Percentiles rank a stretch among this genome's conserved stretches.
phyloP scores from a whole-genome alignment of 768 basidiomycete species.

The Fomitopsis pulvina region DNA sequence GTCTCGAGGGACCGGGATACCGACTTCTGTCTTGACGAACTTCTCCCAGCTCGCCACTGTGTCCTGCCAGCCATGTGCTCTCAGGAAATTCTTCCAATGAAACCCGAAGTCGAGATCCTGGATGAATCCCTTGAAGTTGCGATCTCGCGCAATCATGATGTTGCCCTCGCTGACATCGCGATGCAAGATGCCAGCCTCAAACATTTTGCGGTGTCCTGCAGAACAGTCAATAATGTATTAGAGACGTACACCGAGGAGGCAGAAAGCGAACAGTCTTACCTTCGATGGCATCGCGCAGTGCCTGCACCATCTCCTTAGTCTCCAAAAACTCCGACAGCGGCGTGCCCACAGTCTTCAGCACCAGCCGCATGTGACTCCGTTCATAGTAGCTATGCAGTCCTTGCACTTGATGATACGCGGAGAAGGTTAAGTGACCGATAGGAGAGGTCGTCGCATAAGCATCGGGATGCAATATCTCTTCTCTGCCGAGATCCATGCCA shows the following conservation, averaged over 20 bases:
- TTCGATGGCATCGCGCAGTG: constrained; percentile 7
- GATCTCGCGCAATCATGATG: constrained; percentile 9
- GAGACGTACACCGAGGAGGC: neutral
- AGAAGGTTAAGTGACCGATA: neutral
- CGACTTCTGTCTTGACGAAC: too few relatives aligned
- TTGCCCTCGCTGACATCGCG: constrained; percentile 14
- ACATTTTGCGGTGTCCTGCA: constrained; percentile 4
- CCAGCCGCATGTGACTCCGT: constrained; percentile 10
- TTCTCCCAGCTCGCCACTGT: too few relatives aligned
- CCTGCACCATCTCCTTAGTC: constrained; percentile 4
- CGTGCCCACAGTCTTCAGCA: constrained; percentile 4
- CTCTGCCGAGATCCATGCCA: neutral
- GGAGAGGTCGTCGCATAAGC: too few relatives aligned
- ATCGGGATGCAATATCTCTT: too few relatives aligned
- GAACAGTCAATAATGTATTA: neutral
- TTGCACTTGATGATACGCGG: too few relatives aligned
- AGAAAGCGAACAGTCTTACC: constrained; percentile 2
- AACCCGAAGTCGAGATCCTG: too few relatives aligned
- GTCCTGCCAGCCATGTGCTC: too few relatives aligned
- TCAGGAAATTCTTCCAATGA: too few relatives aligned
- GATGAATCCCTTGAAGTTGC: too few relatives aligned
- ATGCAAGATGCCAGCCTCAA: constrained; percentile 5
- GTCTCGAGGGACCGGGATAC: too few relatives aligned
- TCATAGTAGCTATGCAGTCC: neutral
- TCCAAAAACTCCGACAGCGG: constrained; percentile 6